phyloP scores from a whole-genome alignment of 768 basidiomycete species.

The Cyclocybe cylindracea region DNA sequence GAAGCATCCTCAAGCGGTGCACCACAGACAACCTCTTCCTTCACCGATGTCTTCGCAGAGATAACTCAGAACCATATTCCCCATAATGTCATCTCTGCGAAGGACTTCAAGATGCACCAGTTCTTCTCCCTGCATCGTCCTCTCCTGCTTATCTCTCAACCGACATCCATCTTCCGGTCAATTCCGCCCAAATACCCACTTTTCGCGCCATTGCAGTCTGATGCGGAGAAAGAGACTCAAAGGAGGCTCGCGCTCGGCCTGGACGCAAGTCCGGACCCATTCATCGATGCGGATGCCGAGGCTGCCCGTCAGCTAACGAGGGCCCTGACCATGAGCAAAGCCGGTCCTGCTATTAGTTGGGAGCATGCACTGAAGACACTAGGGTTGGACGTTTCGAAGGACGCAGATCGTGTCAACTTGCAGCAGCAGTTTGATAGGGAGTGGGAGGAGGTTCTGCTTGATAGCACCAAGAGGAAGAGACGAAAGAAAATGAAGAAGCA shows the following conservation, averaged over 20 bases:
- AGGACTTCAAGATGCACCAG: constrained; percentile 79
- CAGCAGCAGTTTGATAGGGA: constrained; percentile 58
- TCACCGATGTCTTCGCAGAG: constrained; percentile 13
- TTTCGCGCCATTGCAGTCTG: constrained; percentile 14
- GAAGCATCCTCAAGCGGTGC: constrained; percentile 1
- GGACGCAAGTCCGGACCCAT: constrained; percentile 40
- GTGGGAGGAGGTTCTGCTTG: constrained; percentile 68
- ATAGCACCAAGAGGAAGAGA: constrained; percentile 83
- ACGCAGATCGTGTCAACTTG: constrained; percentile 50
- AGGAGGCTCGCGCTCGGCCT: constrained; percentile 22
- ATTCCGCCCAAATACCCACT: constrained; percentile 28
- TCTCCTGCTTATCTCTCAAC: constrained; percentile 66
- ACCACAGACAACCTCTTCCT: constrained; percentile 2
- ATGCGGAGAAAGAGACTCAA: constrained; percentile 16
- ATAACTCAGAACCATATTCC: constrained; percentile 21
- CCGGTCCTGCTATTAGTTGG: constrained; percentile 67
- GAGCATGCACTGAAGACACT: constrained; percentile 64
- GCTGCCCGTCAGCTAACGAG: constrained; percentile 79
- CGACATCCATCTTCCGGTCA: constrained; percentile 51
- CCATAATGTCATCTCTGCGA: constrained; percentile 61
- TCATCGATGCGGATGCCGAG: constrained; percentile 75
- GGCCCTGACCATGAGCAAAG: constrained; percentile 66
- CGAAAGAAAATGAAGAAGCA: constrained; percentile 97
- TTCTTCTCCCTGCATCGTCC: constrained; percentile 86
- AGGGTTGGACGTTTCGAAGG: constrained; percentile 56